Evolutionary conservation across 1,284 basidiomycete species (phyloP), one percentile per base, ranked within the genome.

Genomic region (Leucoagaricus sp.): DNA sequence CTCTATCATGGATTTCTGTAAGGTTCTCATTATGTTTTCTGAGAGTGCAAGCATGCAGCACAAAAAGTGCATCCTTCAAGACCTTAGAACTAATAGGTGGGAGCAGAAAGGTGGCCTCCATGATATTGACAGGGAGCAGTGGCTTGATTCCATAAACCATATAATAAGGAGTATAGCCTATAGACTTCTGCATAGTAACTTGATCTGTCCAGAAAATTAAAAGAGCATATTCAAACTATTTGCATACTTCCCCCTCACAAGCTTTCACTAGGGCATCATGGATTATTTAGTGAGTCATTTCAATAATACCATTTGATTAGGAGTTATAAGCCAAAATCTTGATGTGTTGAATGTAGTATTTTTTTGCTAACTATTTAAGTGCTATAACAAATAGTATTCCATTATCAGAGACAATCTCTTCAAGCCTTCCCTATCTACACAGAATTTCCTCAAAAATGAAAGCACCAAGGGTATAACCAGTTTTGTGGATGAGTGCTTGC

Each of bases 141-240:
- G 74, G 77, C 9, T 78, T 63, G 0, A 68, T 58, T 0, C 78
- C 73, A 10, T 69, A 69, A 0, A 67, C 72, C 12, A 69, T 62
- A 54, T 67, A 76, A 52, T 70, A 78, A 0, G 76, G 77, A 0
- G 66, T 74, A 28, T 64, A 69, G 0, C 74, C 70, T 1, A 67
- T 70, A 0, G 58, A 53, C 8, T 64, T 55, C 0, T 65, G 57
- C 1, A 69, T 59, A 0, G 74, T 75, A 1, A 79, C 61, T 0
- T 67, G 57, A 13, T 81, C 74, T 0, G 74, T 71, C 75, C 75
- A 81, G 34, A 79, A 70, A 0, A 75, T 67, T 0, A 62, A 65
- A 8, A 67, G 68, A 0, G 67, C 55, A 0, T 64, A 53, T 0
- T 48, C 15, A 0, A 60, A 55, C 78, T 76, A 79, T 23, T 65